phyloP scores from a whole-genome alignment of 73 alveolate species.

The Paramecium primaurelia region DNA sequence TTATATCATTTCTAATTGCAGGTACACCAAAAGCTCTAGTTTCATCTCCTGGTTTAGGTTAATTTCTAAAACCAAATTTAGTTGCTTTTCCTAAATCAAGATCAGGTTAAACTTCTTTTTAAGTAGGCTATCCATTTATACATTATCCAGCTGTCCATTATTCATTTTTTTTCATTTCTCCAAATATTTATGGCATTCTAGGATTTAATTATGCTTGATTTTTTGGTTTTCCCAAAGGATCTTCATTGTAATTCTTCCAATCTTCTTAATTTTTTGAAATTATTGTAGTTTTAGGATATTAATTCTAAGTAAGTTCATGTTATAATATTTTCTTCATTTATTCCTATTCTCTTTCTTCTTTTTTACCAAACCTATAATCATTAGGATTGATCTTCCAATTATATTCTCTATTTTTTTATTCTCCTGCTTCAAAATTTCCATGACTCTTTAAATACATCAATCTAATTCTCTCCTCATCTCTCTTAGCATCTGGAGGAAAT shows the following conservation, averaged over 20 bases:
- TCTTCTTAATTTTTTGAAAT: conserved; percentile 57
- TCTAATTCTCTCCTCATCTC: conserved; percentile 15
- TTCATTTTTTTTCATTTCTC: background rate
- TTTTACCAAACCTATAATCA: conserved; percentile 50
- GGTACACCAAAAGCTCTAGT: conserved; percentile 60
- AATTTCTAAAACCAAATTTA: conserved; percentile 59
- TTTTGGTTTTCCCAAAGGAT: conserved; percentile 56
- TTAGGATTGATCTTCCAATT: conserved; percentile 42
- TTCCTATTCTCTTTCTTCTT: conserved; percentile 23
- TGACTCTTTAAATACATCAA: conserved; percentile 43
- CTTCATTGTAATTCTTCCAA: conserved; percentile 59
- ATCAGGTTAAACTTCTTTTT: conserved; percentile 54
- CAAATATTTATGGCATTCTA: conserved; percentile 46
- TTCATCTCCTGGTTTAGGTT: conserved; percentile 54
- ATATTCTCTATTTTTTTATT: conserved; percentile 55
- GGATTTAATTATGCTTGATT: conserved; percentile 45
- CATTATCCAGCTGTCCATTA: conserved; percentile 52
- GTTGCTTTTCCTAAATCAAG: conserved; percentile 56
- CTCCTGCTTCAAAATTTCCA: conserved; percentile 63
- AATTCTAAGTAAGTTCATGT: conserved; percentile 26
- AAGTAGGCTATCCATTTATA: conserved; percentile 47
- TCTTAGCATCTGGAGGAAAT: conserved; percentile 52
- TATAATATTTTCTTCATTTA: conserved; percentile 23
- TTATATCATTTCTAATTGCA: conserved; percentile 54
- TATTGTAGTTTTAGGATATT: conserved; percentile 53